Evolutionary conservation across 352 stramenopile species (phyloP).

Genomic region (Elongisporangium anandrum): DNA sequence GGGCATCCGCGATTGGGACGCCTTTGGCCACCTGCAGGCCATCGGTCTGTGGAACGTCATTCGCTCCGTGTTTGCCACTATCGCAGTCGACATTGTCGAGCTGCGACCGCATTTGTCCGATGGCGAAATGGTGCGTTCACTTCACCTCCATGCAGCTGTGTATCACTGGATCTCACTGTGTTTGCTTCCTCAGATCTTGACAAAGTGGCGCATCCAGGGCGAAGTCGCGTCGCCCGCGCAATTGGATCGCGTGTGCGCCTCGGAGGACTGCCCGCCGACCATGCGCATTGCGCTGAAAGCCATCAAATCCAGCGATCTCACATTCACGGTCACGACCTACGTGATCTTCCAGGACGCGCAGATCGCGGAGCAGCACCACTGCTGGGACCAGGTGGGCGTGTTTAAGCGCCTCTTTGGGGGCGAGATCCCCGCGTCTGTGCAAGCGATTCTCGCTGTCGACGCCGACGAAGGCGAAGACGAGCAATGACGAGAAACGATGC

Average conservation of each 20-base stretch:
- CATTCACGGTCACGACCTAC: conserved; percentile 82
- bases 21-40: conserved; percentile 56
- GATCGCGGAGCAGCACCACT: conserved; percentile 76
- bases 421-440: conserved; percentile 55
- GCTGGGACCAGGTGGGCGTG: conserved; percentile 78
- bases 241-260: conserved; percentile 55
- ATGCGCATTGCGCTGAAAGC: conserved; percentile 65
- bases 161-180: not conserved
- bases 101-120: conserved; percentile 68
- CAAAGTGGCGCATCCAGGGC: conserved; percentile 79
- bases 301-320: conserved; percentile 80
- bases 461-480: conserved; percentile 15
- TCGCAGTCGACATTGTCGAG: conserved; percentile 78
- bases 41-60: conserved; percentile 84
- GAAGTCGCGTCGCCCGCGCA: conserved; percentile 65
- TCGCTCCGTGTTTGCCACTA: conserved; percentile 69
- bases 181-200: conserved; percentile 42
- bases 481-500: conserved; percentile 1
- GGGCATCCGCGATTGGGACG: conserved; percentile 77
- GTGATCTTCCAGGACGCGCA: conserved; percentile 71
- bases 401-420: conserved; percentile 80
- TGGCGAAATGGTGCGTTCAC: conserved; percentile 53
- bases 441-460: conserved; percentile 56
- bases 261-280: conserved; percentile 60
- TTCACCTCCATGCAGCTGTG: not conserved